Evolutionary conservation across 805 yeast species (phyloP), one percentile per base, ranked within the genome.

Genomic region (Starmerella floricola): DNA sequence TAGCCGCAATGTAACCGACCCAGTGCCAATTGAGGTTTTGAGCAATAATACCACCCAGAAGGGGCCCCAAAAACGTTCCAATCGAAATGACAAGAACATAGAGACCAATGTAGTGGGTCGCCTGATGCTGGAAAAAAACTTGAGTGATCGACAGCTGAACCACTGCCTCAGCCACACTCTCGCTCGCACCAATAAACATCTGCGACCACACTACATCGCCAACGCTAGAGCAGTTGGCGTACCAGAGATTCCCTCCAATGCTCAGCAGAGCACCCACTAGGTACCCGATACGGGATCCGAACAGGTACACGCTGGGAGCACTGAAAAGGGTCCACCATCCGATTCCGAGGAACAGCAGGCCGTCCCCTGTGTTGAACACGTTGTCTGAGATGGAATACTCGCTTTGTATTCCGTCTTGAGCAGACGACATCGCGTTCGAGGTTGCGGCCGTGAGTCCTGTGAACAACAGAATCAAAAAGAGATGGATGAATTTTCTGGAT

Each of bases 341-440:
- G 46, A 81, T 78, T 30, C 80, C 75, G 17, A 76, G 61, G 57
- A 80, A 80, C 38, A 81, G 62, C 20, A 80, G 83, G 49, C 91
- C 88, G 2, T 87, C 86, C 42, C 87, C 88, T 0, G 83, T 74
- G 58, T 79, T 79, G 79, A 80, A 79, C 8, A 79, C 62, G 49
- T 68, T 74, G 55, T 76, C 79, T 6, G 79, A 67, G 49, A 80
- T 76, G 13, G 49, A 47, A 51, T 76, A 76, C n/a, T 65, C 60
- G 44, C 66, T 75, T 48, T 77, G 75, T 50, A 80, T 61, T 1
- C 76, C 70, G 48, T 78, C 82, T 52, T 79, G 85, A 6, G 79
- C 69, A 2, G 85, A 68, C 26, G 82, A 79, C 1, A 86, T 85
- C 56, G 75, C 79, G 57, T 81, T 81, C 4, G 87, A 72, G 17